Evolutionary conservation across 129 eudicot genomes (phyloP).

Genomic region (Helianthus tuberosus): DNA sequence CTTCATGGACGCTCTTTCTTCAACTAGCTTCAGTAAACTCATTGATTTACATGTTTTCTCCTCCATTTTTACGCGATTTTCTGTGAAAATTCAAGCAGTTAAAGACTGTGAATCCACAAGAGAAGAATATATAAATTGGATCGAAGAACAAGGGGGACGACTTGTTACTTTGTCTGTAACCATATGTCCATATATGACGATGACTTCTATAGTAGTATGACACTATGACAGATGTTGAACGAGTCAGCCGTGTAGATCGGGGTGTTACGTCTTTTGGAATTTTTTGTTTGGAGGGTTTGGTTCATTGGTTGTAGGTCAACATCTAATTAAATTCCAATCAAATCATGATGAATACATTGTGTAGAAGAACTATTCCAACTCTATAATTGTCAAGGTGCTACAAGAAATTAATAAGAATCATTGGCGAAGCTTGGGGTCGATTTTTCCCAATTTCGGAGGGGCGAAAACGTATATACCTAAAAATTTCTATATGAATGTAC

Average conservation of each 20-base stretch:
- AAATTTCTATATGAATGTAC: too few relatives aligned
- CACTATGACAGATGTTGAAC: neutral
- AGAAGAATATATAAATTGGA: neutral
- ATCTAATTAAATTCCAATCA: too few relatives aligned
- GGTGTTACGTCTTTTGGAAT: neutral
- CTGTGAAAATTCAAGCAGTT: neutral
- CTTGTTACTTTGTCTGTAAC: neutral
- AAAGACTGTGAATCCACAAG: neutral
- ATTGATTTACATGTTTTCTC: slow-evolving; percentile 31
- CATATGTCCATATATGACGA: neutral
- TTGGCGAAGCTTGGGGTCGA: too few relatives aligned
- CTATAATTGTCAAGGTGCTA: too few relatives aligned
- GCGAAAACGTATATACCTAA: too few relatives aligned
- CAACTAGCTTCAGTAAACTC: slow-evolving; percentile 48
- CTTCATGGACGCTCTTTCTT: slow-evolving; percentile 44
- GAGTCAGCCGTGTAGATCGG: neutral
- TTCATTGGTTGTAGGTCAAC: neutral
- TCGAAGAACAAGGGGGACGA: neutral
- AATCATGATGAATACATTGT: too few relatives aligned
- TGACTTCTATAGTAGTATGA: neutral
- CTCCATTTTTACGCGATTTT: slow-evolving; percentile 19
- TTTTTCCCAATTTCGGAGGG: too few relatives aligned
- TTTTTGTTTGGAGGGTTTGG: neutral
- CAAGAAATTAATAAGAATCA: too few relatives aligned
- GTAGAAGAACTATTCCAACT: too few relatives aligned